These are phyloP conservation scores for Coelastrella sp. DNA, from an alignment of 139 green algal genomes.

Conservation along the genomic window DNA sequence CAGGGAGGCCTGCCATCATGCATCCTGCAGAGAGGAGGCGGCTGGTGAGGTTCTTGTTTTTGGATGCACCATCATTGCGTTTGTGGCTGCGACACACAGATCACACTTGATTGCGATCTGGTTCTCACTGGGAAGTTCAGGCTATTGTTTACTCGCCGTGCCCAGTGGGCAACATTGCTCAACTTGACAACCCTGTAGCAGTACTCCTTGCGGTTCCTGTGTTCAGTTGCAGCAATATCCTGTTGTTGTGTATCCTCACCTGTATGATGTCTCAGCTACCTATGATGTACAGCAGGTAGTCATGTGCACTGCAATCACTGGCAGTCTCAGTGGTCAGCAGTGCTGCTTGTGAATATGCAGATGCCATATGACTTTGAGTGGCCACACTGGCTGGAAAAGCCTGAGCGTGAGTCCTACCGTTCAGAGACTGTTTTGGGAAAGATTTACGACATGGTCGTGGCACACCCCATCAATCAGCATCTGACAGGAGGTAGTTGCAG, in stretches of 20 bases:
- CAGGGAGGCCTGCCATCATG: slow-evolving; percentile 23
- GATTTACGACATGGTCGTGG: slow-evolving; percentile 33
- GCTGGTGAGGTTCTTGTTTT: neutral
- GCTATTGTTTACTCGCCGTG: no score
- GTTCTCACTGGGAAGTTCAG: no score
- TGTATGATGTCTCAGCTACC: no score
- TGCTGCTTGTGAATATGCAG: no score
- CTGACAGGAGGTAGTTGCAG: neutral
- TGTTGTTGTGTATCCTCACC: no score
- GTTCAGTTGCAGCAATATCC: no score
- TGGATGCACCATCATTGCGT: no score
- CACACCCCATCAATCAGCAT: slow-evolving; percentile 12
- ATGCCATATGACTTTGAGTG: neutral
- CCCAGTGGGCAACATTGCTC: no score
- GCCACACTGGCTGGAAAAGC: slow-evolving; percentile 32
- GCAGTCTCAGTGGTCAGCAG: neutral
- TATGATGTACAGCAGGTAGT: no score
- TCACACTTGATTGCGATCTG: no score
- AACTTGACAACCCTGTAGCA: no score
- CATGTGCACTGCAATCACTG: neutral
- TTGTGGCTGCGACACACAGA: neutral
- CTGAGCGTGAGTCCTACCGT: neutral
- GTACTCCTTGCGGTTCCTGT: no score
- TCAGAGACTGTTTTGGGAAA: slow-evolving; percentile 23
- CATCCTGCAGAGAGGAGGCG: neutral